phyloP scores from a whole-genome alignment of 2,329 filamentous ascomycete genomes.

The Clarireedia hainanense region DNA sequence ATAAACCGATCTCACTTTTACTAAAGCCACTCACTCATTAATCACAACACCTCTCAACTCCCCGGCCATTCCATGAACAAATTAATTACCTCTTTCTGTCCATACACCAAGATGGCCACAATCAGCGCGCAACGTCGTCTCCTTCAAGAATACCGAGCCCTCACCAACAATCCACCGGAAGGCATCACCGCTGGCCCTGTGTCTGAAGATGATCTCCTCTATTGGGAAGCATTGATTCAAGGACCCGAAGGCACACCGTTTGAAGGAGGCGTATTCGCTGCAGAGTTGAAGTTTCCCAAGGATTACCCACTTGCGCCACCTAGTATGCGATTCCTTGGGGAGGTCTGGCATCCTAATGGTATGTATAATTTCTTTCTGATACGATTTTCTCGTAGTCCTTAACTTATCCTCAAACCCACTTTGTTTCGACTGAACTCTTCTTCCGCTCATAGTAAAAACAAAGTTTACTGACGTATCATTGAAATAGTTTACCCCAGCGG shows the following conservation, averaged over 20 bases:
- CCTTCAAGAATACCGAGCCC: constrained; percentile 90
- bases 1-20: background rate
- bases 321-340: constrained; percentile 89
- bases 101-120: constrained; percentile 40
- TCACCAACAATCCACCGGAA: constrained; percentile 92
- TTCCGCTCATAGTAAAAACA: too few relatives aligned
- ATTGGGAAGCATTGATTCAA: constrained; percentile 95
- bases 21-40: background rate
- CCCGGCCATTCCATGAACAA: background rate
- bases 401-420: too few relatives aligned
- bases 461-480: background rate
- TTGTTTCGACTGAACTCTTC: too few relatives aligned
- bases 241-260: constrained; percentile 94
- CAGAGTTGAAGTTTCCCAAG: constrained; percentile 87
- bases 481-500: constrained; percentile 77
- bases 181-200: constrained; percentile 93
- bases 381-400: background rate
- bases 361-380: constrained; percentile 22
- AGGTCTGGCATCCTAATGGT: constrained; percentile 98
- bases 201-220: constrained; percentile 87
- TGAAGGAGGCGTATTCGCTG: constrained; percentile 90
- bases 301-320: constrained; percentile 97
- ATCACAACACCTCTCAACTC: background rate
- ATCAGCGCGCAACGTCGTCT: constrained; percentile 69
- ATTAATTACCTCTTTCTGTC: background rate